These are phyloP conservation scores for Volvox africanus DNA, from an alignment of 139 green algal genomes.

Conservation along the genomic window DNA sequence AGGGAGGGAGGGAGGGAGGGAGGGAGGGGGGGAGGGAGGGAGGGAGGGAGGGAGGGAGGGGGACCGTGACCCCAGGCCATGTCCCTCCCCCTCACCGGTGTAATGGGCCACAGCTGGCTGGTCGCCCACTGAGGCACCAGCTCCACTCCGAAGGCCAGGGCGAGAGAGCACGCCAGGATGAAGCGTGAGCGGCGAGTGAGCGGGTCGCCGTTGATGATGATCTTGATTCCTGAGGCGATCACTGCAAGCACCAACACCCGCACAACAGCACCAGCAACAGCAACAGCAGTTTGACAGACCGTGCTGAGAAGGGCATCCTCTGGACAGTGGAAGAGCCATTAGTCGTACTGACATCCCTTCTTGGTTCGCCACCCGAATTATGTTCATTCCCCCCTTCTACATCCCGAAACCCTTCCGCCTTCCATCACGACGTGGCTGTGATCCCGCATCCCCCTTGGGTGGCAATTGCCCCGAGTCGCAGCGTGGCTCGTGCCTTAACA, in stretches of 20 bases:
- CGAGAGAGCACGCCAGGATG: slow-evolving; percentile 69
- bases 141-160: slow-evolving; percentile 66
- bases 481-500: too few relatives aligned
- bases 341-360: too few relatives aligned
- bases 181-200: slow-evolving; percentile 72
- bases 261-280: not conserved
- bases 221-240: slow-evolving; percentile 73
- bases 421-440: too few relatives aligned
- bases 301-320: too few relatives aligned
- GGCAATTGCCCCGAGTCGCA: too few relatives aligned
- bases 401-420: too few relatives aligned
- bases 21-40: not conserved
- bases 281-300: not conserved
- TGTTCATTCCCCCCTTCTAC: too few relatives aligned
- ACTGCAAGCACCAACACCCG: slow-evolving; percentile 39
- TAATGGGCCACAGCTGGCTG: slow-evolving; percentile 64
- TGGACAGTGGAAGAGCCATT: too few relatives aligned
- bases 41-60: too few relatives aligned
- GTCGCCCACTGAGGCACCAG: slow-evolving; percentile 61
- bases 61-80: too few relatives aligned
- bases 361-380: too few relatives aligned
- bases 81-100: not conserved
- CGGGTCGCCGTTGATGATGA: slow-evolving; percentile 57
- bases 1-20: not conserved
- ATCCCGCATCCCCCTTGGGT: too few relatives aligned